Evolutionary conservation across 1,284 basidiomycete species (phyloP), one percentile per base, ranked within the genome.

Genomic region (Pseudozyma pruni): DNA sequence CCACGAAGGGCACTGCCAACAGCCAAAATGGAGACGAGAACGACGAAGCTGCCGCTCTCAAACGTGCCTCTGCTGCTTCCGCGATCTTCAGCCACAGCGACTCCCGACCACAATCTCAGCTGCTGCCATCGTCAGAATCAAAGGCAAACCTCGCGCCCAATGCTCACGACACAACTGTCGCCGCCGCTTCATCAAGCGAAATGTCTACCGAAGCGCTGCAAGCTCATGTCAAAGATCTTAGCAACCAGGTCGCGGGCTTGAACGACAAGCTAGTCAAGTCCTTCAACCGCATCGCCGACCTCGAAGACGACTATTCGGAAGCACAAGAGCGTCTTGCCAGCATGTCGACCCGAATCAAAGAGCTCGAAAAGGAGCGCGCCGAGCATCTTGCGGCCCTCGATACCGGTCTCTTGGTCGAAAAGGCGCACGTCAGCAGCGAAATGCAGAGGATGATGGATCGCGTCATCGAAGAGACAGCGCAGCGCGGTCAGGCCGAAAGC

Each of bases 371-470:
- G 77, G 80, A 86, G 83, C 84, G 85, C 75, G 58, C 85, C 40
- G 71, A 78, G 53, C 84, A 83, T 61, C 63, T 83, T n/a, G 78
- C 78, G 29, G 83, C 83, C 14, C 79, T 84, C 40, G 83, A 83
- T 51, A 91, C 92, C 0, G 95, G 95, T 8, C 84, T 97, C 29
- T 86, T 98, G 39, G 94, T 98, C 22, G 95, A 98, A 84, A 82
- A 93, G 81, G 86, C 88, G 27, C 90, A 95, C 83, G 94, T 98
- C 60, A 93, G 91, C 17, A 84, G 89, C 8, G 96, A 98, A 84
- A 90, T 98, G 78, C 95, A 90, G 74, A 88, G 93, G 27, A 86
- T 98, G 69, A 98, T 98, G 88, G 92, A 95, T 74, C 90, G 90
- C 48, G 90, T 94, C 19, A 92, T 94, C 13, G 93, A 96, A 77